A percentile compares a stretch with the other conserved stretches of the same genome.
Conservation (phyloP, 768 basidiomycete genomes). For the Pleurotus citrinopileatus region DNA sequence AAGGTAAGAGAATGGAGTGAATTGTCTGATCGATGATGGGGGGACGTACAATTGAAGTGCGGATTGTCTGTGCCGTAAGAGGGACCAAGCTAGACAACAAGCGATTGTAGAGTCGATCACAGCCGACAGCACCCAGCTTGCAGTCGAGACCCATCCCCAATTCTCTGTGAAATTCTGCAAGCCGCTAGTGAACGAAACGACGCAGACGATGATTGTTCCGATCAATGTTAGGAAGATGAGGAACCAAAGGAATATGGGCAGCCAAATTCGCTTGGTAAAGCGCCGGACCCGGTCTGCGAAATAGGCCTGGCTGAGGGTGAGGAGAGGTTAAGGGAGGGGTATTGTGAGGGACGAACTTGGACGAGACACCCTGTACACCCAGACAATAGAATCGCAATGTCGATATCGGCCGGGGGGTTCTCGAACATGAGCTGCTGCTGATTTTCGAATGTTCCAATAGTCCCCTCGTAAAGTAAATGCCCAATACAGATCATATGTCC, state of each 20-base stretch:
- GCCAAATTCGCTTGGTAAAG: constrained; percentile 4
- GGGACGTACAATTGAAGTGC: constrained; percentile 1
- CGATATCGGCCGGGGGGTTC: constrained; percentile 5
- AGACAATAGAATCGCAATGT: constrained; percentile 4
- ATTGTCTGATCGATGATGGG: not conserved
- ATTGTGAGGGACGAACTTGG: not conserved
- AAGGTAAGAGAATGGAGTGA: not conserved
- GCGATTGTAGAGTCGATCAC: constrained; percentile 6
- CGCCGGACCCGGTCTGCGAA: constrained; percentile 6
- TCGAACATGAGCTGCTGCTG: constrained; percentile 1
- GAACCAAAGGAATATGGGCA: constrained; percentile 6
- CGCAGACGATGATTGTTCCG: constrained; percentile 6
- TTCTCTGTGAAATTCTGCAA: constrained; percentile 5
- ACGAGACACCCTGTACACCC: constrained; percentile 1
- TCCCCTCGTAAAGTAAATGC: constrained; percentile 27
- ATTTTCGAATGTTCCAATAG: constrained; percentile 22
- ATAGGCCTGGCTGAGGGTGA: not conserved
- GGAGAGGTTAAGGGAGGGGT: not conserved
- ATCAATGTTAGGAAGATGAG: constrained; percentile 8
- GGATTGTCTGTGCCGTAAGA: constrained; percentile 6
- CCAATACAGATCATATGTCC: constrained; percentile 25
- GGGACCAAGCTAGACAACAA: constrained; percentile 3
- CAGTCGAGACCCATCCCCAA: constrained; percentile 8
- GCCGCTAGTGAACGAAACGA: constrained; percentile 6
- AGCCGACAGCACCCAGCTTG: constrained; percentile 4